Base-by-base conservation (phyloP, 495 filamentous ascomycete genomes). In the Pseudevernia furfuracea region DNA sequence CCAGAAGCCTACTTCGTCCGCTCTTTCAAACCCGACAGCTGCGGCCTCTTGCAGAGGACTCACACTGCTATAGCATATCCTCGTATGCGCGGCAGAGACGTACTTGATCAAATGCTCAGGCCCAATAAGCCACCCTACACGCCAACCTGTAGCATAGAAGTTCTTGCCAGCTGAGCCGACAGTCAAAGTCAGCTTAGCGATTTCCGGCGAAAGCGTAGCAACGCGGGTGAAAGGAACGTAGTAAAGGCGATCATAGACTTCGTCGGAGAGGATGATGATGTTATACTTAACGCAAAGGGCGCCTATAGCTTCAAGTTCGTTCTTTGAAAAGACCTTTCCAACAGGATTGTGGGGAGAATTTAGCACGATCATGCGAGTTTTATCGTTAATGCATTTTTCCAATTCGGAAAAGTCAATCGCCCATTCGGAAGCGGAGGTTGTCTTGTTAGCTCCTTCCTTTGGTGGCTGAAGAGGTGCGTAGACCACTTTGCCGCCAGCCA, bases 71-170 rank as follows among this genome's bases (percentile, higher is more conserved):
- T 94, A 98, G 79, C 94, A 98, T 69, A 98, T 96, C 30, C 94
- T 84, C 1, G 94, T 97, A 76, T 98, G 94, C 1, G 92, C 94
- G 36, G 89, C 91, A 23, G 87, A 82, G 44, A 96, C 93, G 73
- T 97, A 91, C 74, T 93, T 90, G 80, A 97, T 94, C 53, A 98
- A 78, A 60, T 93, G 82, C 25, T 89, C 83, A 3, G 89, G 91
- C 1, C 94, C 94, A 66, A 97, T 95, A 21, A 98, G 79, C 84
- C 91, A 98, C 69, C 91, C 91, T 4, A 97, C 95, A 60, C 94
- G 86, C 94, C 94, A 98, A 44, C 94, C 94, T 0, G 94, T 98
- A 57, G 88, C 89, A 70, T 98, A 97, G 77, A 98, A 98, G 75
- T 94, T 95, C 79, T 98, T 98, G 64, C 94, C 94, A 8, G 90